phyloP scores from a whole-genome alignment of 164 flowering plant species.

The Annona cherimola region DNA sequence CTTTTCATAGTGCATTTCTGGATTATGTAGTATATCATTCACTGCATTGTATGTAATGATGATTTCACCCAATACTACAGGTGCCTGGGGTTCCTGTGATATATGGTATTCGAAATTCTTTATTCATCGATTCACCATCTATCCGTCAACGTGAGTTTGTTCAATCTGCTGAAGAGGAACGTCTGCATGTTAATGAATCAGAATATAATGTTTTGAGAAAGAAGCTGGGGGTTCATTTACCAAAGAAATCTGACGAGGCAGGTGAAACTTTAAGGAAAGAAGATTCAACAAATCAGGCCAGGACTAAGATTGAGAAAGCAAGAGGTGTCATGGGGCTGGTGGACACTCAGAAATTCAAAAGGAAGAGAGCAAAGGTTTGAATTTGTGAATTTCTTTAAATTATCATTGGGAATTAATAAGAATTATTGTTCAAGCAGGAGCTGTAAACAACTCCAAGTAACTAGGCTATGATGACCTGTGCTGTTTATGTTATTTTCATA shows the following conservation, averaged over 20 bases:
- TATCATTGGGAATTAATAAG: not conserved
- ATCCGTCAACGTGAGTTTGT: conserved; percentile 51
- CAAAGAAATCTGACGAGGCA: conserved; percentile 21
- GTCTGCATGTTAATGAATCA: conserved; percentile 49
- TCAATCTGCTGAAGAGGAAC: conserved; percentile 54
- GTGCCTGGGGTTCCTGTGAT: conserved; percentile 79
- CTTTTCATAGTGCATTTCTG: not conserved
- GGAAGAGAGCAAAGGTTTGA: conserved; percentile 77
- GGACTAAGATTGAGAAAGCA: conserved; percentile 7
- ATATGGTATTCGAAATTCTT: conserved; percentile 61
- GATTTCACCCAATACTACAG: conserved; percentile 31
- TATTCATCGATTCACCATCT: conserved; percentile 72
- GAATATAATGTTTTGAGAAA: conserved; percentile 48
- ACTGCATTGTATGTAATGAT: not conserved
- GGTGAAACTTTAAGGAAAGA: conserved; percentile 29
- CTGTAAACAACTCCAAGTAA: not conserved
- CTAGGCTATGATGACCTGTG: not conserved
- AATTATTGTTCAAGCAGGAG: not conserved
- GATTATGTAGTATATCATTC: not conserved
- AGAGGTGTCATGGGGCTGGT: conserved; percentile 24
- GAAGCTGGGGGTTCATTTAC: conserved; percentile 19
- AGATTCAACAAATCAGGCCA: conserved; percentile 7
- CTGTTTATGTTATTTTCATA: not conserved
- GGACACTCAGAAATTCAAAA: conserved; percentile 60
- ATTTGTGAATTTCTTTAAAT: not conserved